Evolutionary conservation across 1,284 basidiomycete species (phyloP).

Genomic region (Cryptococcus sp.): DNA sequence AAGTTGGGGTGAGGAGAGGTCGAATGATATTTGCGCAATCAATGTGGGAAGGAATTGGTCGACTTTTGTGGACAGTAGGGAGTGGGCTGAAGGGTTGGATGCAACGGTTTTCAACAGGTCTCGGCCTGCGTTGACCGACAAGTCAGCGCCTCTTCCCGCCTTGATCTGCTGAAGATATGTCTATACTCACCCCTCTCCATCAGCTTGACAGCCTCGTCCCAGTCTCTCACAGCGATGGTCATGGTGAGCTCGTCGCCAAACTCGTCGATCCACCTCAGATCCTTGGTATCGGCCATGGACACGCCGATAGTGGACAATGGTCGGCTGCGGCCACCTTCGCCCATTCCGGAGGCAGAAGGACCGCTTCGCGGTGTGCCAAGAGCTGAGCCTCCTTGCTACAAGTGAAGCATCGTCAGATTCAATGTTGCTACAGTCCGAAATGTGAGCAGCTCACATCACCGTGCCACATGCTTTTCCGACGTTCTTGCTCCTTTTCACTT

Average conservation of each 20-base stretch:
- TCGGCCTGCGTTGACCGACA: slow-evolving; percentile 59
- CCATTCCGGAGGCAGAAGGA: slow-evolving; percentile 49
- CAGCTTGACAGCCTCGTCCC: slow-evolving; percentile 79
- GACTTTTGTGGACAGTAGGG: slow-evolving; percentile 60
- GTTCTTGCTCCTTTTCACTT: slow-evolving; percentile 84
- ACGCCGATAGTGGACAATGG: slow-evolving; percentile 65
- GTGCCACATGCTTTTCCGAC: slow-evolving; percentile 76
- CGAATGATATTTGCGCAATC: slow-evolving; percentile 69
- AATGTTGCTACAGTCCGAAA: too few relatives aligned
- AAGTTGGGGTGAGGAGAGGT: slow-evolving; percentile 72
- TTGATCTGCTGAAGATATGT: background rate
- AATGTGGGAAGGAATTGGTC: slow-evolving; percentile 70
- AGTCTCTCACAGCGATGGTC: slow-evolving; percentile 83
- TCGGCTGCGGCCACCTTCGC: slow-evolving; percentile 61
- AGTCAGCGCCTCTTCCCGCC: too few relatives aligned
- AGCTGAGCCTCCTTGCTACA: too few relatives aligned
- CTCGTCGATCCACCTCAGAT: slow-evolving; percentile 81
- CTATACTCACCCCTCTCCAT: slow-evolving; percentile 71
- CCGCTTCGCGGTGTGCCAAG: background rate
- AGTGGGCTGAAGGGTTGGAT: slow-evolving; percentile 42
- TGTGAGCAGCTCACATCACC: slow-evolving; percentile 59
- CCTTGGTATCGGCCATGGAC: slow-evolving; percentile 63
- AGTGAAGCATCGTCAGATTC: too few relatives aligned
- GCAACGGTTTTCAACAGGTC: slow-evolving; percentile 62
- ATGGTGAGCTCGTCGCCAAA: slow-evolving; percentile 91